Evolutionary conservation across 2,329 filamentous ascomycete genomes (phyloP).

Genomic region (Fusarium sublunatum): DNA sequence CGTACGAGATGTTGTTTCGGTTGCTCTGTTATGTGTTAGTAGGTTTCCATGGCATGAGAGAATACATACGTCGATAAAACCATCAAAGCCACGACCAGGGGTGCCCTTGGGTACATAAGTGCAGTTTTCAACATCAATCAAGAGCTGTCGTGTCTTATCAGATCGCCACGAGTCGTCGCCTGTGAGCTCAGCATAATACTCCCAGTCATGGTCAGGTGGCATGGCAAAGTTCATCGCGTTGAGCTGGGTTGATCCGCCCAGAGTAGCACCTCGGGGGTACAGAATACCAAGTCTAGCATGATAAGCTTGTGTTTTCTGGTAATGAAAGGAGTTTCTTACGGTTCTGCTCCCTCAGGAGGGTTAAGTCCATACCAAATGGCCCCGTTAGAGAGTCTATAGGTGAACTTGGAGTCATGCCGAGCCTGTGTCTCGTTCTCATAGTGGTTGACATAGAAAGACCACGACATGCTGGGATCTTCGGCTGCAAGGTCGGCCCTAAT

Average conservation of each 20-base stretch:
- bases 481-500: slow-evolving; percentile 17
- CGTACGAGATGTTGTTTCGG: slow-evolving; percentile 37
- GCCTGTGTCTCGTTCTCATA: slow-evolving; percentile 53
- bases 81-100: slow-evolving; percentile 56
- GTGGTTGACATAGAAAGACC: slow-evolving; percentile 72
- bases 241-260: slow-evolving; percentile 33
- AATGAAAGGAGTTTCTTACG: no score
- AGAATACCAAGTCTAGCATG: no score
- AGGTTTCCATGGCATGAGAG: no score
- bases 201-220: slow-evolving; percentile 38
- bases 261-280: slow-evolving; percentile 39
- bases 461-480: slow-evolving; percentile 48
- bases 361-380: slow-evolving; percentile 39
- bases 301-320: no score
- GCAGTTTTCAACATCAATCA: slow-evolving; percentile 56
- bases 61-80: slow-evolving; percentile 49
- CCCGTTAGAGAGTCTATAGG: slow-evolving; percentile 34
- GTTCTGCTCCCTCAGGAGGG: slow-evolving; percentile 48
- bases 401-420: slow-evolving; percentile 35
- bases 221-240: slow-evolving; percentile 40
- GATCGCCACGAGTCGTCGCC: slow-evolving; percentile 57
- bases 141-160: slow-evolving; percentile 55
- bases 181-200: slow-evolving; percentile 54
- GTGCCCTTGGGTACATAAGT: slow-evolving; percentile 52
- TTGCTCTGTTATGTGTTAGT: slow-evolving; percentile 29